Percentiles rank a stretch among this genome's conserved stretches.
These are phyloP conservation scores for Trichoderma virens DNA, from an alignment of 495 filamentous ascomycete species.

Conservation along the genomic window DNA sequence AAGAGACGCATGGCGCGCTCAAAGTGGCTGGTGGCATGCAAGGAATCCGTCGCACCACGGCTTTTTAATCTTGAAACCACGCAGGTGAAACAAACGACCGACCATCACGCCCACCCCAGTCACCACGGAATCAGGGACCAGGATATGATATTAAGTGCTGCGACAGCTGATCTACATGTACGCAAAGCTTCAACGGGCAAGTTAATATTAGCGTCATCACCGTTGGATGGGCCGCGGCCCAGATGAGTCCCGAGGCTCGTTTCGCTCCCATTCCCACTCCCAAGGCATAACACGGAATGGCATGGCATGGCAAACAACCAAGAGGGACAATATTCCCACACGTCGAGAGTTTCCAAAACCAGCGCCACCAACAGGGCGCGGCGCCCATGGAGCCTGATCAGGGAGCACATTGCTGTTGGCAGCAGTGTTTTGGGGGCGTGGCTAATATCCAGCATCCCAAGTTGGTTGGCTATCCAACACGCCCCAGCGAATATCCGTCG, in stretches of 20 bases:
- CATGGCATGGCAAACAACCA: background rate
- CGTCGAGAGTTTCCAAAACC: background rate
- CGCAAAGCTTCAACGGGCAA: no score
- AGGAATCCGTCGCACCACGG: background rate
- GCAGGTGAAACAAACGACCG: constrained; percentile 3
- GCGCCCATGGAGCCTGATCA: background rate
- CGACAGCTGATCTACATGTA: background rate
- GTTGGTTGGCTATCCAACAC: no score
- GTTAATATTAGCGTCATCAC: background rate
- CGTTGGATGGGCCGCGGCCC: background rate
- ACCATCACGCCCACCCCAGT: background rate
- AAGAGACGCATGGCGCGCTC: background rate
- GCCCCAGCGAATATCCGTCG: no score
- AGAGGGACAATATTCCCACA: background rate
- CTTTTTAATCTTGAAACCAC: background rate
- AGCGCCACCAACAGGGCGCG: background rate
- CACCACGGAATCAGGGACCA: background rate
- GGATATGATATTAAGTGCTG: background rate
- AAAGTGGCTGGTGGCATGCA: background rate
- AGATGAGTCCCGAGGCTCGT: background rate
- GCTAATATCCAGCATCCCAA: no score
- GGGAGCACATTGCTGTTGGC: background rate
- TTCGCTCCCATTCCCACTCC: no score
- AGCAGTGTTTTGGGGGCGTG: no score
- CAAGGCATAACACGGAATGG: no score